Percentiles rank a stretch among this genome's conserved stretches.
phyloP scores from a whole-genome alignment of 768 basidiomycete species.

The Pleurotus tuoliensis region DNA sequence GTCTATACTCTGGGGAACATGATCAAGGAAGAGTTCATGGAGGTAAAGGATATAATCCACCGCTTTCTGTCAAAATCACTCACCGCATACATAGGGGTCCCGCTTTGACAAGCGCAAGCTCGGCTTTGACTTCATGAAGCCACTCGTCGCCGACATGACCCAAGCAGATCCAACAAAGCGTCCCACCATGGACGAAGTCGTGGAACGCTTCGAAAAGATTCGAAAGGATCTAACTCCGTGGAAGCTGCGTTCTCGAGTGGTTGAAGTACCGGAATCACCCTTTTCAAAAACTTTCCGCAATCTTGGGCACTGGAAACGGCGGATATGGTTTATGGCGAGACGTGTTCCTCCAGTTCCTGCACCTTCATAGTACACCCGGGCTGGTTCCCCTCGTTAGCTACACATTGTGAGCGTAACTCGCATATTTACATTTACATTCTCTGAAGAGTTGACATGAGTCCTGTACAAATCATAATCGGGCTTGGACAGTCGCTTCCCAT shows the following conservation, averaged over 20 bases:
- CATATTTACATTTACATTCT: no score
- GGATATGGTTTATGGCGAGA: background rate
- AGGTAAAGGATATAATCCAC: constrained; percentile 1
- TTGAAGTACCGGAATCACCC: background rate
- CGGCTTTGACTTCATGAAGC: constrained; percentile 7
- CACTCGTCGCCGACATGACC: constrained; percentile 6
- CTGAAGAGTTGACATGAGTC: no score
- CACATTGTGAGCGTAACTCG: no score
- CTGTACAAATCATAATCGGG: no score
- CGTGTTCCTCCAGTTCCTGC: constrained; percentile 5
- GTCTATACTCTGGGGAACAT: constrained; percentile 32
- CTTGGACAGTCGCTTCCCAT: no score
- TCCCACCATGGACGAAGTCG: constrained; percentile 4
- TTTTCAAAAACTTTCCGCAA: background rate
- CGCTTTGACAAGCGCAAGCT: background rate
- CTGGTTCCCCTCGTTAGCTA: no score
- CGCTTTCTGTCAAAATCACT: background rate
- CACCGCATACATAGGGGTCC: background rate
- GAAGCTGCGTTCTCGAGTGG: constrained; percentile 4
- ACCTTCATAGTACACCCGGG: background rate
- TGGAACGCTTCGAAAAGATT: constrained; percentile 2
- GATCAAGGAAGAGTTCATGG: constrained; percentile 14
- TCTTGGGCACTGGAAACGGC: constrained; percentile 1
- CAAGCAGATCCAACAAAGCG: constrained; percentile 5
- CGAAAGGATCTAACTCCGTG: background rate